phyloP scores from a whole-genome alignment of 169 alveolate genomes.

The Amoebophrya sp. region DNA sequence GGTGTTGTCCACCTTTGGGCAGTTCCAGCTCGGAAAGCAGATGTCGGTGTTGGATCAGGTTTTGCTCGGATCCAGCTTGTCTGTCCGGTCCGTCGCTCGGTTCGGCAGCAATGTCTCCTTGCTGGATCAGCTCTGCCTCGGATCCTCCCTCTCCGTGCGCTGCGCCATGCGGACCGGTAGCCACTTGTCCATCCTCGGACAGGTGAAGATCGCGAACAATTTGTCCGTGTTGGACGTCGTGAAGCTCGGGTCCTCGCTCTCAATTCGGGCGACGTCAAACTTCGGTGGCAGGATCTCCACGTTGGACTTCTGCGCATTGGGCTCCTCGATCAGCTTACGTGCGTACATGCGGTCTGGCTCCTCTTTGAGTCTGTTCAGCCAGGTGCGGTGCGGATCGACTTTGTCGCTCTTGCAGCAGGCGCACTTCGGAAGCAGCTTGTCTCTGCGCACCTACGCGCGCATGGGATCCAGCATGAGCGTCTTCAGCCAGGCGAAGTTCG shows the following conservation, averaged over 20 bases:
- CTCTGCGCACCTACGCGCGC: background rate
- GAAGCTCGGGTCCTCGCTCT: background rate
- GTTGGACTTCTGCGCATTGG: background rate
- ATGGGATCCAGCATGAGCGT: background rate
- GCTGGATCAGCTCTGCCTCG: background rate
- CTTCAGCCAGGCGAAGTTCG: background rate
- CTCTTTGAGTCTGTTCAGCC: background rate
- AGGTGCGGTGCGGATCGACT: background rate
- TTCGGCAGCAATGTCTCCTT: background rate
- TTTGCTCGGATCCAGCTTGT: background rate
- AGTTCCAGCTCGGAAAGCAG: background rate
- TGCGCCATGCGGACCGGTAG: background rate
- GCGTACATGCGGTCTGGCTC: background rate
- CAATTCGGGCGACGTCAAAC: background rate
- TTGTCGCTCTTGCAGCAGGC: background rate
- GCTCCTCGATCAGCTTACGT: background rate
- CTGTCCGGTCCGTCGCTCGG: background rate
- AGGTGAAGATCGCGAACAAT: background rate
- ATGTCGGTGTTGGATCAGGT: background rate
- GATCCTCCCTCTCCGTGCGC: slow-evolving; percentile 16
- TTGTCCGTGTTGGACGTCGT: background rate
- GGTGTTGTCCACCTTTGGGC: background rate
- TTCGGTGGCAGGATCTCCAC: slow-evolving; percentile 1
- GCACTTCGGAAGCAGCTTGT: background rate
- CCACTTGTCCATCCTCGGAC: background rate